phyloP scores from a whole-genome alignment of 2,329 filamentous ascomycete species.

The Botrytis fragariae region DNA sequence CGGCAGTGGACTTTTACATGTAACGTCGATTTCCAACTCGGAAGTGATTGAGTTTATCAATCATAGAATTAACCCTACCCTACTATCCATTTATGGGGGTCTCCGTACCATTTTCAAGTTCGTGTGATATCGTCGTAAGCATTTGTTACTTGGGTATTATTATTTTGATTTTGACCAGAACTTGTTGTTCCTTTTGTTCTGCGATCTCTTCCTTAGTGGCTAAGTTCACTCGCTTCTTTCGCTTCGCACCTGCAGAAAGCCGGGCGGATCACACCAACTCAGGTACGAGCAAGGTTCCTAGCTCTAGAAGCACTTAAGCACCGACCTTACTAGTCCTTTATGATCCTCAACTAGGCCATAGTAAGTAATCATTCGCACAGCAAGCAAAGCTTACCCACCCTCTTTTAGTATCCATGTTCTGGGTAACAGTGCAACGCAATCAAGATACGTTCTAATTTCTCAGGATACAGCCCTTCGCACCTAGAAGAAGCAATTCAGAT shows the following conservation, averaged over 20 bases:
- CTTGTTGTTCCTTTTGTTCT: slow-evolving; percentile 13
- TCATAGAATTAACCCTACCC: not conserved
- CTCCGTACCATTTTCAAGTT: not conserved
- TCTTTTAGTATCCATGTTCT: not conserved
- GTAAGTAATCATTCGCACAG: not conserved
- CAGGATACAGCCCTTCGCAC: not conserved
- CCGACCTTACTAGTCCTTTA: not conserved
- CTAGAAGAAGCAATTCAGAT: slow-evolving; percentile 16
- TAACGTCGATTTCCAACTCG: not conserved
- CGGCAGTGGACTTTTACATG: not conserved
- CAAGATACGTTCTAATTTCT: not conserved
- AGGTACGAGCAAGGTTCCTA: slow-evolving; percentile 29
- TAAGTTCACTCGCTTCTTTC: slow-evolving; percentile 12
- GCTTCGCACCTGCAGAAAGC: slow-evolving; percentile 23
- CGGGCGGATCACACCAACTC: slow-evolving; percentile 26
- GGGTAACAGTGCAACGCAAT: not conserved
- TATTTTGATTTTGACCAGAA: slow-evolving; percentile 14
- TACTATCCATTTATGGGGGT: not conserved
- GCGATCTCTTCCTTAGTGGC: slow-evolving; percentile 3
- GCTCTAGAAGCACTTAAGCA: not conserved
- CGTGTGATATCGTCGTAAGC: not conserved
- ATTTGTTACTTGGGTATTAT: not conserved
- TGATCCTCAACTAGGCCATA: not conserved
- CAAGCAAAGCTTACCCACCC: slow-evolving; percentile 9
- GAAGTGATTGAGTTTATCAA: not conserved